Base-by-base conservation (phyloP, 2,329 filamentous ascomycete species). In the Fusarium sterilihyphosum region DNA sequence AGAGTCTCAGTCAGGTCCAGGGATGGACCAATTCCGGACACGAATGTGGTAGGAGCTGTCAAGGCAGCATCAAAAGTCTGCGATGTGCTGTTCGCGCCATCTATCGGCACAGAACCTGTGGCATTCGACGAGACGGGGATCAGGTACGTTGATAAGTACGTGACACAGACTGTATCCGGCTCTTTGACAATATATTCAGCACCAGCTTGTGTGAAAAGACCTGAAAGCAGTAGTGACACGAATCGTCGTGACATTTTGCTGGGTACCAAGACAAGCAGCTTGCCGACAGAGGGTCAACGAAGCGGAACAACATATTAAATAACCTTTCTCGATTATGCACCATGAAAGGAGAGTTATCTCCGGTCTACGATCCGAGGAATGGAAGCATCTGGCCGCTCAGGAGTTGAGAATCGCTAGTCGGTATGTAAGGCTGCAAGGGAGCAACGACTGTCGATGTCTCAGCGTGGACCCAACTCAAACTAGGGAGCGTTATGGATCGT, bases 311-410 rank as follows among this genome's bases (percentile, higher is more conserved):
- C 17, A 26, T 37, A 17, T 38, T 8, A 12, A 17, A 38, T 22
- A 2, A 0, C 9, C 2, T 26, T 17, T 38, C 9, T 53, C 5
- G 10, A 26, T 2, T 37, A 16, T 26, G 5, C 4, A 26, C 33
- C 6, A 8, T 8, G 2, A 3, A 26, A 18, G 13, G 33, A 38
- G n/a, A 11, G 6, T 37, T 17, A 0, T 6, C 33, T 38, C 9
- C n/a, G n/a, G 50, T 6, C 2, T 38, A 3, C 20, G 33, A 53
- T 17, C 9, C 6, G 13, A 26, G 50, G n/a, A 53, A 53, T 53
- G n/a, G 7, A 38, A 38, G 7, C 4, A 17, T 26, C 8, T 38
- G 13, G 24, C 22, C 9, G 33, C n/a, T 26, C 33, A 26, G 33
- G 33, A 38, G 33, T 22, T 53, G 12, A 26, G 9, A 26, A 6